These are phyloP conservation scores for Hymenoscyphus infarciens DNA, from an alignment of 2,329 filamentous ascomycete species.

Conservation along the genomic window DNA sequence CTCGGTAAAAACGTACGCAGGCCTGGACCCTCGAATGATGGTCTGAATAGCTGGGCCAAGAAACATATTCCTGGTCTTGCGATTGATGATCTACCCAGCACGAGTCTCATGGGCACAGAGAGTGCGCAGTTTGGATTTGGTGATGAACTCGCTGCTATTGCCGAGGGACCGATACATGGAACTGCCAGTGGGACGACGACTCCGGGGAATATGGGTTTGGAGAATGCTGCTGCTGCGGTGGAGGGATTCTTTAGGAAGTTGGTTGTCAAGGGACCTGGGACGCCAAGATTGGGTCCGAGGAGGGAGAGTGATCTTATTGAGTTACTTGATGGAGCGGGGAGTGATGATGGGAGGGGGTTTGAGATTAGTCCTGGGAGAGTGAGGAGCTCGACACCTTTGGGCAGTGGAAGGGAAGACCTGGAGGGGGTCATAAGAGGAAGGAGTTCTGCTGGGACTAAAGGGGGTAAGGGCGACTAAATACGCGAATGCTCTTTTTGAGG, in stretches of 20 bases:
- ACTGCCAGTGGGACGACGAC: constrained; percentile 34
- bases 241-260: constrained; percentile 89
- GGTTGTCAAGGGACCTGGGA: constrained; percentile 58
- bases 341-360: constrained; percentile 47
- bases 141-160: constrained; percentile 40
- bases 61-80: constrained; percentile 78
- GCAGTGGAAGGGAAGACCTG: constrained; percentile 28
- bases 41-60: constrained; percentile 77
- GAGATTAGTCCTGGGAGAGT: constrained; percentile 27
- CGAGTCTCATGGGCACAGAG: constrained; percentile 61
- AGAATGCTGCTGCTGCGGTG: constrained; percentile 81
- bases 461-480: constrained; percentile 28
- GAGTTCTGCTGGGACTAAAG: constrained; percentile 21
- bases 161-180: constrained; percentile 36
- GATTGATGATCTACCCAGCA: constrained; percentile 63
- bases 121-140: constrained; percentile 53
- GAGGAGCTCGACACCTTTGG: constrained; percentile 20
- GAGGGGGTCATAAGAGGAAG: constrained; percentile 20
- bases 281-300: constrained; percentile 42
- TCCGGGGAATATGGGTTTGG: constrained; percentile 56
- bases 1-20: constrained; percentile 66
- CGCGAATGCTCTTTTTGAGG: background rate
- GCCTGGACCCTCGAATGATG: constrained; percentile 80
- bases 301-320: constrained; percentile 65
- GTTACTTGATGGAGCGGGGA: constrained; percentile 58